Evolutionary conservation across 345 rosid species (phyloP).

Genomic region (Reutealis trisperma): DNA sequence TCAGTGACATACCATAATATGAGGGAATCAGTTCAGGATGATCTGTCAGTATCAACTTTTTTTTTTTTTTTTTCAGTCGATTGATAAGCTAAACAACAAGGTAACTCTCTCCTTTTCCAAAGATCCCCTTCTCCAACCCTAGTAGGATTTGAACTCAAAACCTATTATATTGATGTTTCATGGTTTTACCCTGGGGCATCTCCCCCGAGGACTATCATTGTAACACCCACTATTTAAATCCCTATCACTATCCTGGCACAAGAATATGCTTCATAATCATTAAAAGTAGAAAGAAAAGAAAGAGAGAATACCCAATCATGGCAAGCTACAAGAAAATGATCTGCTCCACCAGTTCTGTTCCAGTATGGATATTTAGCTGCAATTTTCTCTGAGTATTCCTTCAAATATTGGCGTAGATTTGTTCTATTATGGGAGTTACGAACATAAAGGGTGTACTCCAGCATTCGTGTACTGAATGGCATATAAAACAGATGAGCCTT

Average conservation of each 20-base stretch:
- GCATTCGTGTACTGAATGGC: slow-evolving; percentile 96
- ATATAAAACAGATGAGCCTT: slow-evolving; percentile 87
- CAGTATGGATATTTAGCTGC: slow-evolving; percentile 85
- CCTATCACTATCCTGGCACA: slow-evolving; percentile 2
- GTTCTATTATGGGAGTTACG: slow-evolving; percentile 92
- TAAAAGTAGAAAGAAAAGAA: slow-evolving; percentile 1
- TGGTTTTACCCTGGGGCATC: neutral
- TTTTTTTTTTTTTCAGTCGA: too few relatives aligned
- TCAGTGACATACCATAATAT: neutral
- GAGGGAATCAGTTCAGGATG: neutral
- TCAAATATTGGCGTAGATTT: slow-evolving; percentile 67
- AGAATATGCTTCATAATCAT: slow-evolving; percentile 10
- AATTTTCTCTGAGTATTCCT: slow-evolving; percentile 67
- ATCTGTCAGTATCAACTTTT: too few relatives aligned
- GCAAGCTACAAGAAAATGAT: slow-evolving; percentile 95
- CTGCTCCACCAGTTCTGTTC: slow-evolving; percentile 90
- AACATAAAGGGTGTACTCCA: slow-evolving; percentile 78
- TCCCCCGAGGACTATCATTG: neutral
- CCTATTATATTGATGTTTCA: neutral
- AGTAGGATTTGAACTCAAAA: neutral
- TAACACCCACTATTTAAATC: slow-evolving; percentile 4
- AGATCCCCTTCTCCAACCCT: neutral
- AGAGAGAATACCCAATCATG: slow-evolving; percentile 86
- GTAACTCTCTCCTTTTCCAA: too few relatives aligned
- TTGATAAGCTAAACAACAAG: too few relatives aligned